Percentiles rank a stretch among this genome's conserved stretches.
These are phyloP conservation scores for Meyerozyma sp. DNA, from an alignment of 1,139 yeast genomes.

Conservation along the genomic window DNA sequence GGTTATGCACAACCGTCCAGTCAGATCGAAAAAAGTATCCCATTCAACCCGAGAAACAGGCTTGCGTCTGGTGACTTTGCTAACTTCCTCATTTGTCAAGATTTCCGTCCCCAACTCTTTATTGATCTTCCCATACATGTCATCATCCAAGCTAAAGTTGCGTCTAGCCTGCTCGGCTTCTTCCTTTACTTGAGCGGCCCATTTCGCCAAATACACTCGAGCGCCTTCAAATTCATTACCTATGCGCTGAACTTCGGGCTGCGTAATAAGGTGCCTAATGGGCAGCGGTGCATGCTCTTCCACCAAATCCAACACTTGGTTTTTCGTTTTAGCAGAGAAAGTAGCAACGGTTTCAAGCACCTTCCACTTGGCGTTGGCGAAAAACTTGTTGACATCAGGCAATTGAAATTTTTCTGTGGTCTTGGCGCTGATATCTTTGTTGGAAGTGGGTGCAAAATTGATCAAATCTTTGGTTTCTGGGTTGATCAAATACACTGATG, in stretches of 20 bases:
- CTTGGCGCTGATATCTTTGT: slow-evolving; percentile 11
- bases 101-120: slow-evolving; percentile 68
- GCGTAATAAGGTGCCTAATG: slow-evolving; percentile 57
- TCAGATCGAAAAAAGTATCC: slow-evolving; percentile 74
- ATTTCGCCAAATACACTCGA: slow-evolving; percentile 84
- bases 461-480: slow-evolving; percentile 75
- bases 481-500: slow-evolving; percentile 68
- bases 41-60: slow-evolving; percentile 73
- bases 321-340: slow-evolving; percentile 64
- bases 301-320: slow-evolving; percentile 54
- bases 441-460: slow-evolving; percentile 64
- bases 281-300: slow-evolving; percentile 63
- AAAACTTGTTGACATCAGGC: slow-evolving; percentile 37
- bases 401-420: slow-evolving; percentile 21
- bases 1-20: slow-evolving; percentile 71
- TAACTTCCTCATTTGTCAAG: slow-evolving; percentile 55
- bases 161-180: slow-evolving; percentile 77
- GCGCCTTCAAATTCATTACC: slow-evolving; percentile 94
- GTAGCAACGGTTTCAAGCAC: slow-evolving; percentile 81
- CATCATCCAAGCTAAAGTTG: slow-evolving; percentile 53
- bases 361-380: slow-evolving; percentile 79
- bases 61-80: slow-evolving; percentile 56
- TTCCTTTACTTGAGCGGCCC: slow-evolving; percentile 95
- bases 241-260: slow-evolving; percentile 74
- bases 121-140: slow-evolving; percentile 53